Percentiles rank a stretch among this genome's conserved stretches.
Conservation (phyloP, 2,329 filamentous ascomycete species). For the Aspergillus phoenicis region DNA sequence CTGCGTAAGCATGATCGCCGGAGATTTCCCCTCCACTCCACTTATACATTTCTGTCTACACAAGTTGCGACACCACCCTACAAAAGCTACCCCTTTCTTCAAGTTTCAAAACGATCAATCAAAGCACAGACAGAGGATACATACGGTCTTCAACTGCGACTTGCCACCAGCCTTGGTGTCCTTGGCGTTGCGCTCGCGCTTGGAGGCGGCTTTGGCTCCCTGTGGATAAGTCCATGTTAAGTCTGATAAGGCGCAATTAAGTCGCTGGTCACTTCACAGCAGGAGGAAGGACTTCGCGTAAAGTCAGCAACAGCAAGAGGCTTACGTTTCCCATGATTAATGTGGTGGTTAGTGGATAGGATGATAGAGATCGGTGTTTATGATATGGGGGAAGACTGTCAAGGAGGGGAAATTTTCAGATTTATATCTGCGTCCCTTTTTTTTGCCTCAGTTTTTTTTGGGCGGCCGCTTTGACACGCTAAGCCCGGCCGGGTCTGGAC, state of each 20-base stretch:
- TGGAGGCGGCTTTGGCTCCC: constrained; percentile 69
- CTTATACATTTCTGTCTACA: not conserved
- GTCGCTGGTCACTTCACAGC: not conserved
- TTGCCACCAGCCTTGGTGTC: constrained; percentile 57
- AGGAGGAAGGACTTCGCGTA: not conserved
- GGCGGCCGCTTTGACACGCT: not conserved
- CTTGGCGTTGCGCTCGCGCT: constrained; percentile 72
- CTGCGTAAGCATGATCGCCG: not conserved
- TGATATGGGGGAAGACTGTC: not conserved
- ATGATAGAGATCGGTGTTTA: not conserved
- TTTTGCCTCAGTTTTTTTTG: too few relatives aligned
- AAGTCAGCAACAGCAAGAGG: not conserved
- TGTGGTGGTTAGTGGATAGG: not conserved
- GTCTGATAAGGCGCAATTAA: constrained; percentile 3
- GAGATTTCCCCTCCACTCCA: not conserved
- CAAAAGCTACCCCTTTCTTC: not conserved
- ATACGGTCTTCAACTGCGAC: constrained; percentile 69
- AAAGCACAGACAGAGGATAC: constrained; percentile 33
- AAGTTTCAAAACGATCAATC: too few relatives aligned
- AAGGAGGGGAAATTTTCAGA: not conserved
- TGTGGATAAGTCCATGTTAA: constrained; percentile 17
- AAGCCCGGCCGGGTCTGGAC: not conserved
- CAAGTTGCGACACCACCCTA: not conserved
- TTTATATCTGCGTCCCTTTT: not conserved
- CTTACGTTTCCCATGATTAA: constrained; percentile 32